Evolutionary conservation across 1,139 yeast genomes (phyloP).

Genomic region (Arxiozyma bovina): DNA sequence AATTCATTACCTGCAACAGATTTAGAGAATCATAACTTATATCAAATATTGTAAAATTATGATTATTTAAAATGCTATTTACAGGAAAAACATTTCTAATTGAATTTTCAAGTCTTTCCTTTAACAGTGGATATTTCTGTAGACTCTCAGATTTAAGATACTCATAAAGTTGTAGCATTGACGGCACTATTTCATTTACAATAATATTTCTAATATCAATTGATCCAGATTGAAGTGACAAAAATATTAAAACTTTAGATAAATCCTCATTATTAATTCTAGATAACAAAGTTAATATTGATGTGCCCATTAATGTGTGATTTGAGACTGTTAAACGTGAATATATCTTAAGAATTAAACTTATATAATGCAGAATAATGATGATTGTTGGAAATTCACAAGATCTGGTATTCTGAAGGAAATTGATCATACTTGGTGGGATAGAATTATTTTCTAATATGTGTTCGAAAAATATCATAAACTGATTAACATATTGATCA

Average conservation of each 20-base stretch:
- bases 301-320: slow-evolving; percentile 11
- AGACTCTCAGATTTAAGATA: slow-evolving; percentile 10
- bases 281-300: slow-evolving; percentile 10
- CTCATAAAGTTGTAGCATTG: slow-evolving; percentile 10
- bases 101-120: slow-evolving; percentile 9
- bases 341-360: slow-evolving; percentile 3
- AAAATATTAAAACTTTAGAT: slow-evolving; percentile 12
- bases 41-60: slow-evolving; percentile 10
- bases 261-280: slow-evolving; percentile 12
- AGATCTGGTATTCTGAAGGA: slow-evolving; percentile 6
- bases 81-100: slow-evolving; percentile 10
- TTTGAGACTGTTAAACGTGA: neutral
- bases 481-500: slow-evolving; percentile 2
- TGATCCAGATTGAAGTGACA: slow-evolving; percentile 11
- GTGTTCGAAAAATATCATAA: slow-evolving; percentile 4
- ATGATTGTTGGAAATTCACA: slow-evolving; percentile 4
- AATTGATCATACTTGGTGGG: slow-evolving; percentile 11
- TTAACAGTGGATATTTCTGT: slow-evolving; percentile 12
- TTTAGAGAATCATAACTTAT: slow-evolving; percentile 10
- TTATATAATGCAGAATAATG: slow-evolving; percentile 12
- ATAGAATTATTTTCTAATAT: slow-evolving; percentile 8
- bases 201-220: slow-evolving; percentile 11
- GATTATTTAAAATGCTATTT: slow-evolving; percentile 2
- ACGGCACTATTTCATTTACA: slow-evolving; percentile 13
- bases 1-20: slow-evolving; percentile 17